Evolutionary conservation across 2,329 filamentous ascomycete species (phyloP), one percentile per base, ranked within the genome.

Genomic region (Aspergillus flavus): DNA sequence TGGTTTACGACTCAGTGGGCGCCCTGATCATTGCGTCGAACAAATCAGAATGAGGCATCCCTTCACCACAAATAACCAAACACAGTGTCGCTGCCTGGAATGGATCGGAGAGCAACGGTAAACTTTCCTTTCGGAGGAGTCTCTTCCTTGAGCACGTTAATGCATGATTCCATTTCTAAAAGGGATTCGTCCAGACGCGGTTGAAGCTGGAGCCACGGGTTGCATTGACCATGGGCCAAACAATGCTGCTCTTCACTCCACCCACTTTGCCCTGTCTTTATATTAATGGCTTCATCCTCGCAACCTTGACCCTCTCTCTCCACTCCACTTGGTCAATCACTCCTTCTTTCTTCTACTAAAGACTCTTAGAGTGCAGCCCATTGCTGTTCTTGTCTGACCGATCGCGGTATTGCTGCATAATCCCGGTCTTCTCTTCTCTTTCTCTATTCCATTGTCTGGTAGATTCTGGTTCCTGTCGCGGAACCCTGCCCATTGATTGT

Each of bases 201-300:
- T 69, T 58, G 58, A 69, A 63, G 64, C 63, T 61, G 63, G 62
- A 60, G 57, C 67, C 67, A 69, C 59, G 64, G 67, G 59, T 56
- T 62, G 60, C 57, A 62, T 59, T 58, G 34, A 21, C 57, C 58
- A 50, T 63, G 53, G 58, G 55, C 48, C 45, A 45, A 26, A 32
- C 53, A 41, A 39, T 9, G 39, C 39, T 59, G 23, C 28, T 19
- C 52, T 28, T n/a, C 58, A 56, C 52, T 63, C 60, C 59, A 53
- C 58, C 54, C 39, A 28, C 32, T 48, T 32, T 36, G 61, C 32
- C 26, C 54, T 56, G 28, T 55, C 50, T 32, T 36, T 67, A 66
- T 68, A 66, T 66, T 63, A 68, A 64, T 58, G 58, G 58, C 52
- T 55, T 53, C 58, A 46, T 57, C 57, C 57, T 57, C 46, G 60